These are phyloP conservation scores for Rugonectria rugulosa DNA, from an alignment of 2,329 filamentous ascomycete species.

Conservation along the genomic window DNA sequence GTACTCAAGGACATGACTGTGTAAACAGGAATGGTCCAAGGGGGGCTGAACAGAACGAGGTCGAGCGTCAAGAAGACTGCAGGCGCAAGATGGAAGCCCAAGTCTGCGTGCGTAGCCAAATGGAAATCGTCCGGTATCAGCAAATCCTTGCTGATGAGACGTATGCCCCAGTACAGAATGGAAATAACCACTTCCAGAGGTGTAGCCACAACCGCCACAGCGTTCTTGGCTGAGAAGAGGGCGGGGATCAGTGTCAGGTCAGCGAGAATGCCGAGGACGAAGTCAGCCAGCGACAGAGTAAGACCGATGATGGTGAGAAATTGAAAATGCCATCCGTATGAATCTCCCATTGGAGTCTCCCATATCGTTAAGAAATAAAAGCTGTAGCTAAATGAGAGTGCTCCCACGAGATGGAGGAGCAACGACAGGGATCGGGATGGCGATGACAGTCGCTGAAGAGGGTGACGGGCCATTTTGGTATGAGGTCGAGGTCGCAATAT, in stretches of 20 bases:
- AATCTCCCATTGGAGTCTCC: slow-evolving; percentile 60
- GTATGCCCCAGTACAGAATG: slow-evolving; percentile 76
- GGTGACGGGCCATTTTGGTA: slow-evolving; percentile 58
- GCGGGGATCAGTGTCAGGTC: slow-evolving; percentile 65
- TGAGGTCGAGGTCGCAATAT: too few species aligned
- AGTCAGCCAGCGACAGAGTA: slow-evolving; percentile 66
- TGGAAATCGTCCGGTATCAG: slow-evolving; percentile 63
- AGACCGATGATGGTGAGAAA: slow-evolving; percentile 80
- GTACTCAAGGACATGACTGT: slow-evolving; percentile 66
- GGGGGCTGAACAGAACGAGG: slow-evolving; percentile 73
- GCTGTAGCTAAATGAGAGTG: slow-evolving; percentile 60
- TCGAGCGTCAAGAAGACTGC: slow-evolving; percentile 70
- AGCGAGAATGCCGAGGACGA: slow-evolving; percentile 67
- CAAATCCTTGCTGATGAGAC: slow-evolving; percentile 61
- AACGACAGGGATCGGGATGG: slow-evolving; percentile 71
- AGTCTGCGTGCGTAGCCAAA: slow-evolving; percentile 63
- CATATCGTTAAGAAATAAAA: slow-evolving; percentile 60
- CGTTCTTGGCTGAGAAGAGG: slow-evolving; percentile 74
- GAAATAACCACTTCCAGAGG: slow-evolving; percentile 77
- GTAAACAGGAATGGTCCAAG: slow-evolving; percentile 72
- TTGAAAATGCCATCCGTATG: slow-evolving; percentile 74
- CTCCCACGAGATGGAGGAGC: slow-evolving; percentile 64
- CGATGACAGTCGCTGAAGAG: slow-evolving; percentile 70
- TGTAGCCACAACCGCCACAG: slow-evolving; percentile 68
- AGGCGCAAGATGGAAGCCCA: slow-evolving; percentile 73